Base-by-base conservation (phyloP, 306 rosid genomes). In the Sicyos edulis region DNA sequence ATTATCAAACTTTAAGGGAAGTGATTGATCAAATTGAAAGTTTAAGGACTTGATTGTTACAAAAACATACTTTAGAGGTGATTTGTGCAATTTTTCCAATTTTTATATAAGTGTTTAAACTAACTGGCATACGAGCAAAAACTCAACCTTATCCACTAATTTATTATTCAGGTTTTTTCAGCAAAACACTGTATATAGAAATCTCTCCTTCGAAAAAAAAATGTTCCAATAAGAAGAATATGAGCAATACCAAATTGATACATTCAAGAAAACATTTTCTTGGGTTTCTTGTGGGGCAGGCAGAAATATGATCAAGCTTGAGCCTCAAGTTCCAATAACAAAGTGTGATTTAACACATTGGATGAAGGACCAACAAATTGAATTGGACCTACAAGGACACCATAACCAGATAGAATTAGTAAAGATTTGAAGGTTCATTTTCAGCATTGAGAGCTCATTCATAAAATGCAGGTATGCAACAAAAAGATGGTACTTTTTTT, bases 291-390 rank as follows among this genome's bases (percentile, higher is more conserved):
- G 67, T 6, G 21, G 7, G 45, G 24, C 0, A 58, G 45, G 24
- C 0, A 58, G 64, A 42, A 65, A 42, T 65, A 42, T 20, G 71
- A 20, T 65, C 71, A 65, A 0, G 71, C 71, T 42, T 20, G 34
- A 44, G 71, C 71, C 71, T 16, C 71, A 6, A 87, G 89, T 78
- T 95, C 99, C 89, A 95, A 70, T 72, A 86, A 87, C 54, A 95
- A 74, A n/a, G 99, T 95, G 76, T 82, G 99, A 77, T 77, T 95
- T 47, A 85, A 49, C 69, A 87, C 87, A 77, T 89, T 83, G 4
- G 99, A 84, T 64, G 87, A 79, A 21, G 92, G 96, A 74, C 97
- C 97, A 42, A 56, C 45, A 73, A 95, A 89, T 78, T 95, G 99
- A 80, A 95, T 85, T 45, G 99, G 99, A 77, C 99, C 99, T 95